phyloP scores from a whole-genome alignment of 768 basidiomycete genomes.

The Suillus plorans region DNA sequence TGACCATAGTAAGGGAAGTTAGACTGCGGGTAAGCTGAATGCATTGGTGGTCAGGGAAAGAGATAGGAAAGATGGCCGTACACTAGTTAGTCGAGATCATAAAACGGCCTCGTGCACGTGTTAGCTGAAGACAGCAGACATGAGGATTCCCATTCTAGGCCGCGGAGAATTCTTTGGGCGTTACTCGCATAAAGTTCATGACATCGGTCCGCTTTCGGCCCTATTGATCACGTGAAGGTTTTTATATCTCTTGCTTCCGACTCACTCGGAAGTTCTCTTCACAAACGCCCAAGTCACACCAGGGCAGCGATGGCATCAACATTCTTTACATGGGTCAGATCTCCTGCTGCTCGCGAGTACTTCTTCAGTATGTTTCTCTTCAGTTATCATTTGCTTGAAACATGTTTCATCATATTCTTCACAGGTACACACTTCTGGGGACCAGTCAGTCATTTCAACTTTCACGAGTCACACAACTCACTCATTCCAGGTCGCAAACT shows the following conservation, averaged over 20 bases:
- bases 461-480: conserved; percentile 7
- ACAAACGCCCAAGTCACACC: not conserved
- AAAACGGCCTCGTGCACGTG: conserved; percentile 2
- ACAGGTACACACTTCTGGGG: conserved; percentile 98
- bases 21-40: conserved; percentile 33
- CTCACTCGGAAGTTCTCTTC: not conserved
- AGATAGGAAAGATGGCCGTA: conserved; percentile 2
- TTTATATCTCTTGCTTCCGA: not conserved
- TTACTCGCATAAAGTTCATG: not conserved
- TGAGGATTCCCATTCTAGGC: conserved; percentile 35
- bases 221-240: conserved; percentile 14
- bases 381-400: conserved; percentile 7
- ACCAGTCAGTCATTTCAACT: conserved; percentile 60
- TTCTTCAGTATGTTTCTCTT: conserved; percentile 80
- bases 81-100: not conserved
- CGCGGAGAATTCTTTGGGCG: conserved; percentile 4
- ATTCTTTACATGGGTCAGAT: conserved; percentile 87
- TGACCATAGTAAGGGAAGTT: conserved; percentile 48
- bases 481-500: conserved; percentile 83
- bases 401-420: conserved; percentile 17
- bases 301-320: conserved; percentile 66
- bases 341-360: conserved; percentile 89
- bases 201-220: not conserved
- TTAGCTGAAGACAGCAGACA: not conserved
- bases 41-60: conserved; percentile 21